Conservation (phyloP, 2,329 filamentous ascomycete species). For the Scedosporium aurantiacum region DNA sequence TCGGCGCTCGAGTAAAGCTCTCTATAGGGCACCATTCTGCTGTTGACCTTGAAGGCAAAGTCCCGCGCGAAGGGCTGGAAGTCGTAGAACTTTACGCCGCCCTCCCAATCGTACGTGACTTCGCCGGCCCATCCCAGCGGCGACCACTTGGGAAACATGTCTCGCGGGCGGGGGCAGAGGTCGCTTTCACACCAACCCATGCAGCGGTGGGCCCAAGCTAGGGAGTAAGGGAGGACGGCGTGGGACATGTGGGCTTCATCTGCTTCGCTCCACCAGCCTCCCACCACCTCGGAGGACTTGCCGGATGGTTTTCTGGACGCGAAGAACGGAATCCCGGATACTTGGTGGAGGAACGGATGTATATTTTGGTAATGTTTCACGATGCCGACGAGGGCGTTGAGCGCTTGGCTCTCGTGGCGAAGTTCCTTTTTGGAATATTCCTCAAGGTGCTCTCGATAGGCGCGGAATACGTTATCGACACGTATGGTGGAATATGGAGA, state of each 20-base stretch:
- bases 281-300: not conserved
- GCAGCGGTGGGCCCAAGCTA: constrained; percentile 1
- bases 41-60: not conserved
- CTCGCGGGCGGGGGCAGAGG: not conserved
- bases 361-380: not conserved
- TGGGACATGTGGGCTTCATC: not conserved
- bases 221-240: not conserved
- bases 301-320: not conserved
- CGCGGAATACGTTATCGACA: not conserved
- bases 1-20: not conserved
- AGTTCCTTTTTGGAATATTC: not conserved
- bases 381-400: constrained; percentile 3
- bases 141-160: not conserved
- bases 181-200: not conserved
- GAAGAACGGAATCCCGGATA: not conserved
- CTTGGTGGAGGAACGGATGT: not conserved
- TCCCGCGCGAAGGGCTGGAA: not conserved
- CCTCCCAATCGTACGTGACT: constrained; percentile 1
- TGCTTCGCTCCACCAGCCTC: not conserved
- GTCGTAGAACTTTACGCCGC: not conserved
- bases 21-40: not conserved
- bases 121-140: not conserved
- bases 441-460: not conserved
- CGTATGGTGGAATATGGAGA: not conserved
- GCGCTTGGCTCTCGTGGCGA: not conserved